Base-by-base conservation (phyloP, 495 filamentous ascomycete genomes). In the Pyronema domesticum region DNA sequence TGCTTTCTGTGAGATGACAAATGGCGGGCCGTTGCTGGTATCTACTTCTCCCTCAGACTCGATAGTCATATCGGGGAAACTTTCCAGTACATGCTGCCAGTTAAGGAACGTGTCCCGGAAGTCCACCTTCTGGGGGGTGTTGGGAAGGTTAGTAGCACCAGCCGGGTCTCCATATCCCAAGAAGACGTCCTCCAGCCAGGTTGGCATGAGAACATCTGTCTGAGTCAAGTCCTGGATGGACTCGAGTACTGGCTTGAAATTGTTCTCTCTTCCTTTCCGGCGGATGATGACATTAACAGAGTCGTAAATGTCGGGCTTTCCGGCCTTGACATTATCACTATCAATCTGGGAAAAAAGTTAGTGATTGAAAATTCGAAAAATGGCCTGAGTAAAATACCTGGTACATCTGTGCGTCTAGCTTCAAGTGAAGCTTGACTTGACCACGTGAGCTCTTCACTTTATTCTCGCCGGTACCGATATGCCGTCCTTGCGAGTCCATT, bases 131-230 rank as follows among this genome's bases (percentile, higher is more conserved):
- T 76, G 74, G 40, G 94, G 73, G 44, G 78, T 76, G 66, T 88
- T 94, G 1, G 86, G 68, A 9, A 98, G 73, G 46, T 86, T 79
- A 19, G 82, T 84, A 14, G 91, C 91, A 46, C 82, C 78, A 18
- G 85, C 76, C 37, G 91, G 89, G 68, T 96, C 87, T 19, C 93
- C 91, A 70, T 89, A 95, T 6, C 91, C 91, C 13, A 99, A 75
- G 70, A 99, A 96, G 6, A 95, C 89, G 53, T 96, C 91, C 61
- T 94, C 86, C 34, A 99, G 71, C 91, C 91, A 99, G 10, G 82
- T 76, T 3, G 93, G 87, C 40, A 95, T 76, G 7, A 85, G 80
- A 19, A 93, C 79, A 56, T 94, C 84, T 1, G 88, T 86, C 30
- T 94, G 74, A 4, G 86, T 81, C 23, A 99, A 76, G 47, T 80